phyloP scores from a whole-genome alignment of 352 stramenopile species.

The Phytophthora boehmeriae region DNA sequence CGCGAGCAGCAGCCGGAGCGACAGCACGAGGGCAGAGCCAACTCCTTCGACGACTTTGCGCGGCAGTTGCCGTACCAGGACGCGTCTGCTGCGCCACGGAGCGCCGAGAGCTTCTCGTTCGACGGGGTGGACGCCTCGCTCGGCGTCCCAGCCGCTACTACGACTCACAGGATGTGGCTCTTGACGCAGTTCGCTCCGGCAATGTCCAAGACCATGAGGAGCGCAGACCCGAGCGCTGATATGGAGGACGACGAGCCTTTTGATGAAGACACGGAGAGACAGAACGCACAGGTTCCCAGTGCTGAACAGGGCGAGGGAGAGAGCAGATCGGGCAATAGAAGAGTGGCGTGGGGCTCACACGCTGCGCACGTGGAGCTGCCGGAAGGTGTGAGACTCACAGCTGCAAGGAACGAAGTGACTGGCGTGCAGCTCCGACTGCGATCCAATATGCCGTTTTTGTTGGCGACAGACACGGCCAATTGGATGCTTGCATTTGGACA shows the following conservation, averaged over 20 bases:
- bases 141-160: neutral
- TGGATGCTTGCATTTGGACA: conserved; percentile 67
- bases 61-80: conserved; percentile 35
- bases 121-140: conserved; percentile 22
- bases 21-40: conserved; percentile 5
- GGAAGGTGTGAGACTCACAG: conserved; percentile 50
- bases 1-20: conserved; percentile 5
- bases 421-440: conserved; percentile 59
- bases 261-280: conserved; percentile 35
- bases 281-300: conserved; percentile 4
- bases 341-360: conserved; percentile 41
- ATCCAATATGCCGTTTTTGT: conserved; percentile 59
- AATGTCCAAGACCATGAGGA: conserved; percentile 52
- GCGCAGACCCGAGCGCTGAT: conserved; percentile 32
- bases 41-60: conserved; percentile 39
- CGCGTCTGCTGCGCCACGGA: conserved; percentile 2
- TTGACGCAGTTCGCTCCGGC: conserved; percentile 53
- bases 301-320: conserved; percentile 8
- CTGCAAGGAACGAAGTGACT: conserved; percentile 59
- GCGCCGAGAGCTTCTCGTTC: conserved; percentile 33
- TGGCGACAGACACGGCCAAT: conserved; percentile 59
- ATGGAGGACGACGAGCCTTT: conserved; percentile 51
- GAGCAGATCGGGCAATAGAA: conserved; percentile 17
- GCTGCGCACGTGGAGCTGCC: conserved; percentile 36
- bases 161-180: conserved; percentile 41